These are phyloP conservation scores for Venturia carpophila DNA, from an alignment of 2,329 filamentous ascomycete species.

Conservation along the genomic window DNA sequence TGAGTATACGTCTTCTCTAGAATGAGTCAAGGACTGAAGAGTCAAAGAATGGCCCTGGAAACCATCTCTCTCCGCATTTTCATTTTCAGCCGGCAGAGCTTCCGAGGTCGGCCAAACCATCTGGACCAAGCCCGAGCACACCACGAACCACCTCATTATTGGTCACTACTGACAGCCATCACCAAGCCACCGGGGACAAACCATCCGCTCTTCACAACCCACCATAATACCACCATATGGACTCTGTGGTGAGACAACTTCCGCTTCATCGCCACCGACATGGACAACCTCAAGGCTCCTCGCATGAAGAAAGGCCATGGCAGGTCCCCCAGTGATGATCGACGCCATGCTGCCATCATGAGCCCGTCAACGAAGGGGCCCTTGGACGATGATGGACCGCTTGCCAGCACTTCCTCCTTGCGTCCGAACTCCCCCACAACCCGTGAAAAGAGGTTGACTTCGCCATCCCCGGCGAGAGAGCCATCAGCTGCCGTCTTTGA, in stretches of 20 bases:
- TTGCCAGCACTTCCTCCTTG: slow-evolving; percentile 10
- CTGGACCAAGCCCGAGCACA: no score
- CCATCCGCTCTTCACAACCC: no score
- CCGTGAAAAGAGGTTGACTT: not conserved
- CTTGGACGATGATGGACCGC: slow-evolving; percentile 50
- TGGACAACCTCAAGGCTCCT: slow-evolving; percentile 13
- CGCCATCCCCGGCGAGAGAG: not conserved
- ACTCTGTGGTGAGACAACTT: no score
- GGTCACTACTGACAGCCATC: no score
- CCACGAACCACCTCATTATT: no score
- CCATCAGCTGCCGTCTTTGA: slow-evolving; percentile 1
- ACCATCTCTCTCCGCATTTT: not conserved
- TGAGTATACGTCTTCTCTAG: no score
- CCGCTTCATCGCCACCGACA: not conserved
- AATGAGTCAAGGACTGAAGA: no score
- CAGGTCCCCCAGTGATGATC: slow-evolving; percentile 16
- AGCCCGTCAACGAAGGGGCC: slow-evolving; percentile 70
- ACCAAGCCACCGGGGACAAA: no score
- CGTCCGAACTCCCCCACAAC: not conserved
- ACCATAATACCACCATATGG: no score
- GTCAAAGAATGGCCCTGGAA: no score
- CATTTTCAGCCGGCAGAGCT: not conserved
- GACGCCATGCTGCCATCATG: slow-evolving; percentile 47
- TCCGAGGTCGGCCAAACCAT: not conserved
- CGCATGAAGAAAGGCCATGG: slow-evolving; percentile 9